Base-by-base conservation (phyloP, 192 early-diverging fungal genomes). In the Coemansia sp. region DNA sequence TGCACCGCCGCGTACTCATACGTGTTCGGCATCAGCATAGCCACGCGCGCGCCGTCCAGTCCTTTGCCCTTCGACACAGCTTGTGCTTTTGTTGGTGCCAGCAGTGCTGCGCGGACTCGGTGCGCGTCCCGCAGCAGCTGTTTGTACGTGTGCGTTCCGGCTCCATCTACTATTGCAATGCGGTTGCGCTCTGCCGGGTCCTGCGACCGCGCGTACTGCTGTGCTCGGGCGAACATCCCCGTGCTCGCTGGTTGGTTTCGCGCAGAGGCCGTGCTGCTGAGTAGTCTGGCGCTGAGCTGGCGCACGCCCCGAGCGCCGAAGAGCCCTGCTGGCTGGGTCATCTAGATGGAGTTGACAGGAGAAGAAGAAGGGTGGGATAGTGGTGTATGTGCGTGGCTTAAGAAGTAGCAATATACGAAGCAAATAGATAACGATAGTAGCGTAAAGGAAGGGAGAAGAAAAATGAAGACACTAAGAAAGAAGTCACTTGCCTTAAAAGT, bases 1-100 rank as follows among this genome's bases (percentile, higher is more conserved):
- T 88, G 89, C 49, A 80, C 75, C 1, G 85, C 86, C 2, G 87
- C 88, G 77, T 92, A 91, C 56, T 84, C 73, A 70, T 90, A 92
- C 57, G 82, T 84, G 72, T 79, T 88, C 22, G 78, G 82, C 64
- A 76, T 80, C 40, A 84, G 73, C 73, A 76, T 73, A 1, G 74
- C 78, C 41, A 86, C 67, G 61, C 82, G 75, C 5, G 74, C 72
- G 13, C 74, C 76, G 26, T 26, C 26, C 26, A 26, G 26, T 3
- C 26, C 26, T 3, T 0, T 3, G 26, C 32, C 74, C 64, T 60
- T 64, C 67, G 39, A 68, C 68, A n/a, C n/a, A n/a, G n/a, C n/a
- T n/a, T n/a, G n/a, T n/a, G n/a, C n/a, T n/a, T 37, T 32, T 3
- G 1, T 3, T 26, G 0, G 26, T 3, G 26, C 26, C 3, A 26